Base-by-base conservation (phyloP, 2,329 filamentous ascomycete species). In the Gliomastix tumulicola region DNA sequence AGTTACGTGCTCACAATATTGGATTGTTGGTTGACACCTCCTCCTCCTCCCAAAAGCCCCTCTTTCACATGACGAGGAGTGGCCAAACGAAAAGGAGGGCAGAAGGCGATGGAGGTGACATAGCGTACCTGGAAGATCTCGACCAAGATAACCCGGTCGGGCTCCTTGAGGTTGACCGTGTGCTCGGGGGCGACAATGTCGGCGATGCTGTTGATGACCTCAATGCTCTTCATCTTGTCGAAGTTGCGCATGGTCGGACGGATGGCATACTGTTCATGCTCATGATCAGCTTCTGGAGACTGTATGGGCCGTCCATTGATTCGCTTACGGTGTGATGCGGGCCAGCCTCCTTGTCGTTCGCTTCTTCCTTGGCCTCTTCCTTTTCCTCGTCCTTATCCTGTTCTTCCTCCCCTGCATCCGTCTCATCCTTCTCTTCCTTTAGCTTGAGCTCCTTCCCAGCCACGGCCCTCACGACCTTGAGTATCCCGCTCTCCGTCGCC, bases 261-360 rank as follows among this genome's bases (percentile, higher is more conserved):
- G 47, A 94, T 89, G n/a, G 85, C 86, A 59, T 88, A 92, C 85
- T 90, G 42, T 10, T n/a, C n/a, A n/a, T n/a, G 20, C 21, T 8
- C 7, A 18, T 20, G 9, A 9, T 36, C 12, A 36, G n/a, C n/a
- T n/a, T n/a, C n/a, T n/a, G n/a, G n/a, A n/a, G n/a, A n/a, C n/a
- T n/a, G n/a, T n/a, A n/a, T n/a, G n/a, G n/a, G n/a, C n/a, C n/a
- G n/a, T n/a, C n/a, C n/a, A n/a, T n/a, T n/a, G n/a, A n/a, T n/a
- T n/a, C n/a, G n/a, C n/a, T n/a, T n/a, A n/a, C n/a, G n/a, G n/a
- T n/a, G n/a, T n/a, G n/a, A n/a, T n/a, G n/a, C n/a, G n/a, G n/a
- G n/a, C n/a, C n/a, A n/a, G n/a, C n/a, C n/a, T n/a, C n/a, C n/a
- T n/a, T n/a, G n/a, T n/a, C n/a, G n/a, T n/a, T n/a, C n/a, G n/a